Conservation (phyloP, 2,329 filamentous ascomycete genomes). For the Penicillium hesseltinei region DNA sequence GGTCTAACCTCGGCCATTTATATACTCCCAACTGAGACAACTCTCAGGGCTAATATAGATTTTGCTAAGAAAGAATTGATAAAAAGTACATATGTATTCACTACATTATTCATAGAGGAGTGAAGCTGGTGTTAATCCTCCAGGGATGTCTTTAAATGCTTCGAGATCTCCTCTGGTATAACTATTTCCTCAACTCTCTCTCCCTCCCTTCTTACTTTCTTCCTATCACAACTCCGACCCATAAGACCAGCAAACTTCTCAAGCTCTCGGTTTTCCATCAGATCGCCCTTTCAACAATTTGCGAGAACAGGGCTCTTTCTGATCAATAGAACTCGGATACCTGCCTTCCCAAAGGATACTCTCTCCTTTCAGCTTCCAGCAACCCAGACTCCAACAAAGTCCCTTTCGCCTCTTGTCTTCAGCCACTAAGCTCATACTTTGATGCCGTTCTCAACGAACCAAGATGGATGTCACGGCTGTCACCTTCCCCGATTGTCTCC, state of each 20-base stretch:
- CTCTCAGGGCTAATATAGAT: background rate
- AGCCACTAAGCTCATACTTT: background rate
- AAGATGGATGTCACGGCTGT: conserved; percentile 57
- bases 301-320: background rate
- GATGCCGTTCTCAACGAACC: background rate
- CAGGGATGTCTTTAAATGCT: background rate
- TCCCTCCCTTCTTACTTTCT: background rate
- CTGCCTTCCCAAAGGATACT: background rate
- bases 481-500: conserved; percentile 52
- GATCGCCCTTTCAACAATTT: background rate
- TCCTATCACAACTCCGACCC: background rate
- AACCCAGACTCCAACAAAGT: background rate
- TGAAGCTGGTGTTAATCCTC: background rate
- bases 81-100: background rate
- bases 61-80: background rate
- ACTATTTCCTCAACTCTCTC: background rate
- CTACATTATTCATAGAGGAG: background rate
- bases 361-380: background rate
- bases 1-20: background rate
- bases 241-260: background rate
- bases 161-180: background rate
- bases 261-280: background rate
- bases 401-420: background rate
- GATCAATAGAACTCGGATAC: background rate
- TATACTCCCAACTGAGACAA: background rate